phyloP scores from a whole-genome alignment of 192 early-diverging fungal species.

The Podila minutissima region DNA sequence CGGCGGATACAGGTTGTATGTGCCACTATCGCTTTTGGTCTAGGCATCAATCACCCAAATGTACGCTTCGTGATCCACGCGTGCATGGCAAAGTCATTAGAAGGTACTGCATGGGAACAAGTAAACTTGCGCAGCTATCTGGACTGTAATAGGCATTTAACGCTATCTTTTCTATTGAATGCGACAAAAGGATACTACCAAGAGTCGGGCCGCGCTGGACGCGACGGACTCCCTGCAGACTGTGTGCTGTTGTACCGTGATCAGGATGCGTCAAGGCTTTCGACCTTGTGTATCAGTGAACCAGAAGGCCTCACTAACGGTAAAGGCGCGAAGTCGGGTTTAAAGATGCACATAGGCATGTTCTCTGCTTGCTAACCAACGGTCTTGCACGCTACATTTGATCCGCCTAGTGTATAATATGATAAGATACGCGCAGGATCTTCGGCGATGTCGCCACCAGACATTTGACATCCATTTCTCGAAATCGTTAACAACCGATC shows the following conservation, averaged over 20 bases:
- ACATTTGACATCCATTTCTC: conserved; percentile 68
- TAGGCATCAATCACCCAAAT: conserved; percentile 79
- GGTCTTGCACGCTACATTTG: neutral
- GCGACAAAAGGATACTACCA: conserved; percentile 68
- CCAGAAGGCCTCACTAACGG: conserved; percentile 66
- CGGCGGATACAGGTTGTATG: conserved; percentile 71
- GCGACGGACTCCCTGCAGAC: conserved; percentile 74
- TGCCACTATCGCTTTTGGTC: conserved; percentile 84
- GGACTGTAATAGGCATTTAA: neutral
- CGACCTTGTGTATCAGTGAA: conserved; percentile 66
- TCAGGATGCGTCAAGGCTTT: conserved; percentile 69
- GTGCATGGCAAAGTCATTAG: conserved; percentile 74
- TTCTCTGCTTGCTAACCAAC: neutral
- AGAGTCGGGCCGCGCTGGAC: conserved; percentile 77
- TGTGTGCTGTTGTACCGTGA: conserved; percentile 75
- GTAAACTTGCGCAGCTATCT: no score
- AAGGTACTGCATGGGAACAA: conserved; percentile 5
- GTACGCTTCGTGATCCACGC: conserved; percentile 80
- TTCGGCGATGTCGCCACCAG: conserved; percentile 67
- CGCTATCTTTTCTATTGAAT: neutral
- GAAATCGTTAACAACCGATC: conserved; percentile 33
- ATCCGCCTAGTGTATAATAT: conserved; percentile 60
- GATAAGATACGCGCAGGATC: conserved; percentile 71
- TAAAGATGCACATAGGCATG: neutral
- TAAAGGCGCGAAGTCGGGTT: conserved; percentile 2